Base-by-base conservation (phyloP, 2,329 filamentous ascomycete genomes). In the Didymella segeticola region DNA sequence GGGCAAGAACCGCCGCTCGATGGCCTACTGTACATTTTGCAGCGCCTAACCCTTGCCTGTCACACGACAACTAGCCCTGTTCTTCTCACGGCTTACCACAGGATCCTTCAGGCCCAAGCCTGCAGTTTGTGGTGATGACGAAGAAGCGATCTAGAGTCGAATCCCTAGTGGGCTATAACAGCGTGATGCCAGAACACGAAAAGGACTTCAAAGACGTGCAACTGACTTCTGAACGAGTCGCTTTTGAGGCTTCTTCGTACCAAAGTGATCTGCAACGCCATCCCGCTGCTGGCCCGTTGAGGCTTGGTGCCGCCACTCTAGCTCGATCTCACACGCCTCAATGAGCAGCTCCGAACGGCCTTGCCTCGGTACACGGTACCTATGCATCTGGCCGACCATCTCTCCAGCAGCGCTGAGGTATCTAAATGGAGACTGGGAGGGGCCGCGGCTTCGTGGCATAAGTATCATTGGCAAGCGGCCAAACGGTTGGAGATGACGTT, bases 191-290 rank as follows among this genome's bases (percentile, higher is more conserved):
- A 33, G 14, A 4, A 33, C 11, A 2, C 9, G 14, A 15, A 17
- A 6, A 15, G 37, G 12, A 3, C 22, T 23, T n/a, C 15, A 33
- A 8, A 41, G 49, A 20, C 27, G 47, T 60, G 31, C 48, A 51
- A 25, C 54, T 54, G 37, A 57, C 31, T 34, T 34, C 29, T 46
- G 19, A 55, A 10, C 20, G 42, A 41, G 33, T 25, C 39, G 55
- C 56, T 45, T 57, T 43, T 52, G 56, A 56, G 29, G 45, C 43
- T 48, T 45, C 39, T 50, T 34, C n/a, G 38, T 27, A 38, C 25
- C 33, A 46, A 46, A 47, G 37, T 37, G 62, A 68, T 66, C 61
- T 61, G 56, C 64, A 57, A 36, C 56, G 57, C 62, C 54, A 50
- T 61, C 53, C 58, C 58, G 53, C 42, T 45, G 43, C 48, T 33